Conservation (phyloP, 306 rosid species). For the Prosopis cineraria region DNA sequence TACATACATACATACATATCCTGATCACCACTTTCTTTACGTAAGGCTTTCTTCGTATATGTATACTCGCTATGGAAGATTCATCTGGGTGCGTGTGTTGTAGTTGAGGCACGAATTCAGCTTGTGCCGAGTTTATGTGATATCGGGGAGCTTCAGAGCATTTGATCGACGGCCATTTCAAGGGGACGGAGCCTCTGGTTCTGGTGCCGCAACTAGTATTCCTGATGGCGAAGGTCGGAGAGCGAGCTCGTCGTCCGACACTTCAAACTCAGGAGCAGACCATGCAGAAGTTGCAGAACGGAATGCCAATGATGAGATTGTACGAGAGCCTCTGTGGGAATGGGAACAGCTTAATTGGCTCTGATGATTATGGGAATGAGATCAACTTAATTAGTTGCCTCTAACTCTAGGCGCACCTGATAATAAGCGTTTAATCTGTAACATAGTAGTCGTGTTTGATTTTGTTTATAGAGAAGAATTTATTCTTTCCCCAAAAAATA, state of each 20-base stretch:
- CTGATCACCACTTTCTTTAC: background rate
- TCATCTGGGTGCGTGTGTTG: conserved; percentile 6
- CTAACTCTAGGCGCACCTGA: background rate
- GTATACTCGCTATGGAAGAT: no score
- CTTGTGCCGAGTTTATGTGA: conserved; percentile 73
- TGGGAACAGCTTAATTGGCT: conserved; percentile 55
- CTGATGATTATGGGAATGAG: conserved; percentile 52
- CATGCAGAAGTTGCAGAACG: conserved; percentile 22
- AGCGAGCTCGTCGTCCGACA: conserved; percentile 47
- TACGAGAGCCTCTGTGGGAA: conserved; percentile 55
- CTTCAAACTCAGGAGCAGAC: conserved; percentile 39
- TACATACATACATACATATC: background rate
- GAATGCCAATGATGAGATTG: conserved; percentile 32
- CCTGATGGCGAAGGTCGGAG: background rate
- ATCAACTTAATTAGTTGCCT: conserved; percentile 40
- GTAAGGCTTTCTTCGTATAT: background rate
- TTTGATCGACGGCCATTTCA: conserved; percentile 77
- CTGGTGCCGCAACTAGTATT: background rate
- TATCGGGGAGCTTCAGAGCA: conserved; percentile 79
- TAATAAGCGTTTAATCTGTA: background rate
- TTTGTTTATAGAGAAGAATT: background rate
- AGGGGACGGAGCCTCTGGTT: conserved; percentile 17
- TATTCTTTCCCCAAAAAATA: background rate
- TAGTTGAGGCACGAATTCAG: conserved; percentile 84
- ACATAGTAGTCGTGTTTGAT: background rate